phyloP scores from a whole-genome alignment of 106 monocot genomes.

The Dendrobium officinale region DNA sequence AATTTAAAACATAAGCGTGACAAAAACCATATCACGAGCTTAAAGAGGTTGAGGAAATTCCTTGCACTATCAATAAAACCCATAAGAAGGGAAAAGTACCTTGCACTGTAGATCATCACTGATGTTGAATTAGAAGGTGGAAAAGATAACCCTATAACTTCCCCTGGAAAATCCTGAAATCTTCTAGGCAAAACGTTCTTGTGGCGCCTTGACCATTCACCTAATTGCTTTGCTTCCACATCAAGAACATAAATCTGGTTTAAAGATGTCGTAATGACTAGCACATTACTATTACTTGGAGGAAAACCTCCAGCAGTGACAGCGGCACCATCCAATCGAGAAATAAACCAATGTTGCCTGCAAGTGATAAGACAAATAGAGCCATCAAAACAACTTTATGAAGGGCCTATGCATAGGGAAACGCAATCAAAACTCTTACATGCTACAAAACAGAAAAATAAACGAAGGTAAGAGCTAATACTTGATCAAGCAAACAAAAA shows the following conservation, averaged over 20 bases:
- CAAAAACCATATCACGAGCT: not conserved
- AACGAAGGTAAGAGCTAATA: not conserved
- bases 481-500: not conserved
- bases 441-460: not conserved
- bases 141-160: conserved; percentile 85
- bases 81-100: conserved; percentile 26
- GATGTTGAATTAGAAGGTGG: conserved; percentile 59
- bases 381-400: not conserved
- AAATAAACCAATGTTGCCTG: conserved; percentile 96
- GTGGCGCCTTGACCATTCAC: conserved; percentile 79
- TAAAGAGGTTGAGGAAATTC: not conserved
- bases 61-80: not conserved
- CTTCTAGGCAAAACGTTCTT: conserved; percentile 57
- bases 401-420: not conserved
- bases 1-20: not conserved
- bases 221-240: conserved; percentile 83
- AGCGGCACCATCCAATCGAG: conserved; percentile 73
- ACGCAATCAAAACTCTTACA: too few relatives aligned
- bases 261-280: conserved; percentile 73
- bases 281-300: conserved; percentile 60
- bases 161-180: conserved; percentile 96
- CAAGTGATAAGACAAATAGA: conserved; percentile 6
- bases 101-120: conserved; percentile 83
- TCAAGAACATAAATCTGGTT: conserved; percentile 88
- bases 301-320: conserved; percentile 89